Percentiles rank a stretch among this genome's conserved stretches.
Evolutionary conservation across 2,329 filamentous ascomycete genomes (phyloP).

Genomic region (Trichoderma sp.): DNA sequence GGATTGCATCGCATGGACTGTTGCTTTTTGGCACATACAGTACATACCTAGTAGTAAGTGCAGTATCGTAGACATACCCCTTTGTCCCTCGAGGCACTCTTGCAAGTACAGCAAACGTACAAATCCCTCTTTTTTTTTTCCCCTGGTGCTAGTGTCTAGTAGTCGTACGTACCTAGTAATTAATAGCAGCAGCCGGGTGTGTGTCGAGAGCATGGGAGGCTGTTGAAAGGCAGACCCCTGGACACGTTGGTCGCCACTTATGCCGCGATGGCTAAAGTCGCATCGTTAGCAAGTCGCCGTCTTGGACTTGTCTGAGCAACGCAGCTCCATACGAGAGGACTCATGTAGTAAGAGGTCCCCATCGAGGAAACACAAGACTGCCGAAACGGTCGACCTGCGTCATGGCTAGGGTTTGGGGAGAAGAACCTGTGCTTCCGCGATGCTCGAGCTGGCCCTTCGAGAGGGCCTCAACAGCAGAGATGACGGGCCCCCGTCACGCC

Average conservation of each 20-base stretch:
- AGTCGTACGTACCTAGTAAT: no score
- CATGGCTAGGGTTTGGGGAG: not conserved
- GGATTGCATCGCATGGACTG: conserved; percentile 10
- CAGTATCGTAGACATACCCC: not conserved
- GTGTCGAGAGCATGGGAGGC: not conserved
- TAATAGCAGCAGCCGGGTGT: not conserved
- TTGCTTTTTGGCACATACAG: not conserved
- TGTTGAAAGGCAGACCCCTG: not conserved
- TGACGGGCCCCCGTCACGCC: not conserved
- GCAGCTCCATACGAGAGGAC: not conserved
- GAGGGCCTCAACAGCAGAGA: not conserved
- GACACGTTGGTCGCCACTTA: not conserved
- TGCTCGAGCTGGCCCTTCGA: not conserved
- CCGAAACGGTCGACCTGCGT: conserved; percentile 19
- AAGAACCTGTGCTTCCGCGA: conserved; percentile 9
- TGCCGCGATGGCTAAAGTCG: conserved; percentile 8
- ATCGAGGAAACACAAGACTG: not conserved
- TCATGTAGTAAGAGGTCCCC: not conserved
- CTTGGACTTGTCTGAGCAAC: not conserved
- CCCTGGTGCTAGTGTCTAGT: not conserved
- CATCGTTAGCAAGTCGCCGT: conserved; percentile 2
- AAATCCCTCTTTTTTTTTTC: conserved; percentile 2
- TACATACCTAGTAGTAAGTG: no score
- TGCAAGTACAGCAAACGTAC: not conserved
- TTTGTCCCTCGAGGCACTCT: not conserved